Evolutionary conservation across 2,329 filamentous ascomycete species (phyloP).

Genomic region (Cordyceps cateniannulata): DNA sequence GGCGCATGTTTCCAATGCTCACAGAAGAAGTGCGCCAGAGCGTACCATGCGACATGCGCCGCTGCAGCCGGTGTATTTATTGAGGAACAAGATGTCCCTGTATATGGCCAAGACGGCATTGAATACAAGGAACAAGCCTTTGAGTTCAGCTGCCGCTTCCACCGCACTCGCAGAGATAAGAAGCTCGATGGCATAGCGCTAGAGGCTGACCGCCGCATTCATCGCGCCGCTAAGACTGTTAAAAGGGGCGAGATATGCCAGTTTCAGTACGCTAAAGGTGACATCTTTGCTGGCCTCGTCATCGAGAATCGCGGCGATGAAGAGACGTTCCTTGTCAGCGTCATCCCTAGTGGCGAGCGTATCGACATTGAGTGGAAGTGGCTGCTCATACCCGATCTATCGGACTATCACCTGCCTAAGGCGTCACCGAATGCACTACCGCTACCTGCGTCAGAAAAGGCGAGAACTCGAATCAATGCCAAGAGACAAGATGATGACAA

Average conservation of each 20-base stretch:
- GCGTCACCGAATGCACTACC: conserved; percentile 67
- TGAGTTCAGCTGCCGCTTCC: conserved; percentile 91
- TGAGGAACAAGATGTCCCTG: conserved; percentile 77
- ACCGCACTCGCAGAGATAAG: conserved; percentile 79
- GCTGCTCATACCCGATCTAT: conserved; percentile 64
- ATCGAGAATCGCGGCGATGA: conserved; percentile 76
- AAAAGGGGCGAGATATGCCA: conserved; percentile 74
- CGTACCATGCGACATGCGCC: conserved; percentile 94
- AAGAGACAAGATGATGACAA: conserved; percentile 55
- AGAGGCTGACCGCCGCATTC: conserved; percentile 64
- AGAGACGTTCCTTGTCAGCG: conserved; percentile 69
- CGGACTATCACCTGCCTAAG: conserved; percentile 66
- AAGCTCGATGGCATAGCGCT: conserved; percentile 62
- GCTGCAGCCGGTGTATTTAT: conserved; percentile 87
- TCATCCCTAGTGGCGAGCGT: conserved; percentile 73
- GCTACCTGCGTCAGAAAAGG: conserved; percentile 57
- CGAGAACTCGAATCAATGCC: conserved; percentile 61
- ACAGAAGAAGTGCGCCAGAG: conserved; percentile 84
- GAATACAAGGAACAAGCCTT: conserved; percentile 91
- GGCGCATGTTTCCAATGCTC: conserved; percentile 98
- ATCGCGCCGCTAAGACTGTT: conserved; percentile 60
- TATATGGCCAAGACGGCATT: conserved; percentile 82
- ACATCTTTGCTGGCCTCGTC: conserved; percentile 87
- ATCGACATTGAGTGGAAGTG: conserved; percentile 82
- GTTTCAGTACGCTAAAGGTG: conserved; percentile 73